phyloP scores from a whole-genome alignment of 768 basidiomycete genomes.

The Hydnomerulius pinastri region DNA sequence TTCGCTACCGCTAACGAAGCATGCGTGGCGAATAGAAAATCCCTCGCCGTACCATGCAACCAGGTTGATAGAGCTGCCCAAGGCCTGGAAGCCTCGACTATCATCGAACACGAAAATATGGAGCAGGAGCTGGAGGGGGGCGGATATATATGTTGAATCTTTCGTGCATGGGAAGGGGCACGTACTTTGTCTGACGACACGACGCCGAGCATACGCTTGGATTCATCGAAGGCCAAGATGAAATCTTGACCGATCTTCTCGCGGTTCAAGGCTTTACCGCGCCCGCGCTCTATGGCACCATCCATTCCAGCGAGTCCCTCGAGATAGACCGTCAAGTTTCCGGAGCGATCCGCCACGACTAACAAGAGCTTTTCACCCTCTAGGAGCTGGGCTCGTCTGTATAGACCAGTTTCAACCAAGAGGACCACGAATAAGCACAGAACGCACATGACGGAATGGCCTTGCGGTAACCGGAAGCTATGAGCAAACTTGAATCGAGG shows the following conservation, averaged over 20 bases:
- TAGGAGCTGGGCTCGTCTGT: constrained; percentile 43
- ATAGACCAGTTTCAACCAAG: background rate
- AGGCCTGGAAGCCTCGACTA: constrained; percentile 38
- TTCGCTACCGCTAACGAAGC: constrained; percentile 48
- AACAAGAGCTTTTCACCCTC: constrained; percentile 43
- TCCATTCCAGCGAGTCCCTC: constrained; percentile 36
- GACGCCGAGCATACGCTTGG: constrained; percentile 48
- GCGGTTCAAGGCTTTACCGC: constrained; percentile 37
- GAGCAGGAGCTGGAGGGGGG: constrained; percentile 29
- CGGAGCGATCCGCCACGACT: constrained; percentile 37
- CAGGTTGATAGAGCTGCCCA: constrained; percentile 42
- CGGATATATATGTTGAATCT: background rate
- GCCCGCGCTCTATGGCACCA: constrained; percentile 26
- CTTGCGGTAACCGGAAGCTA: constrained; percentile 20
- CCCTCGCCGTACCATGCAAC: constrained; percentile 41
- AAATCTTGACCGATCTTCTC: constrained; percentile 49
- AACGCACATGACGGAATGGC: constrained; percentile 20
- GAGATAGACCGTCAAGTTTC: constrained; percentile 40
- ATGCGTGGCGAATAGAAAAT: constrained; percentile 30
- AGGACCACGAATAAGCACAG: background rate
- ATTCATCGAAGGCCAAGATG: constrained; percentile 54
- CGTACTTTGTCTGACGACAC: constrained; percentile 45
- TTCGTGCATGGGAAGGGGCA: background rate
- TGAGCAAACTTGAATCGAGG: constrained; percentile 19
- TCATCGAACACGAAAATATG: constrained; percentile 51